Conservation (phyloP, 805 yeast species). For the Ogataea naganishii region DNA sequence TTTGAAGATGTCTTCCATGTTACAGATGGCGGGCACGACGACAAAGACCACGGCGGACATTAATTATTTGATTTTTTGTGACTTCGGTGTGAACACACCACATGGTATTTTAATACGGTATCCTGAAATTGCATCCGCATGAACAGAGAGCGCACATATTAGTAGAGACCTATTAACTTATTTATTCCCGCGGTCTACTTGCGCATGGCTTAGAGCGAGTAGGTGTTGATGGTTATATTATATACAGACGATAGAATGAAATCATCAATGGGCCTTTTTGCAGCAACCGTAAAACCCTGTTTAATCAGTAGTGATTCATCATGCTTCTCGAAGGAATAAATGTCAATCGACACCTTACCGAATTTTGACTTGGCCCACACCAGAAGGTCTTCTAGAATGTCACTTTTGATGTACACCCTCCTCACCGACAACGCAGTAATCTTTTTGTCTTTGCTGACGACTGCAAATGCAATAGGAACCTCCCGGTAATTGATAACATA, state of each 20-base stretch:
- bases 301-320: conserved; percentile 27
- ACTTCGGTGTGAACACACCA: neutral
- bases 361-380: conserved; percentile 47
- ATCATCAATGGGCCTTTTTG: conserved; percentile 5
- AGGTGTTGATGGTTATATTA: conserved; percentile 14
- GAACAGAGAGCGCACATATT: neutral
- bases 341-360: conserved; percentile 34
- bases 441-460: conserved; percentile 26
- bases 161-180: neutral
- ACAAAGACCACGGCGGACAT: conserved; percentile 12
- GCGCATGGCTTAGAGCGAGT: conserved; percentile 2
- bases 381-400: conserved; percentile 53
- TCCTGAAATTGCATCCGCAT: too few species aligned
- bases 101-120: neutral
- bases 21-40: conserved; percentile 8
- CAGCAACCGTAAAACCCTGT: conserved; percentile 35
- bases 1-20: conserved; percentile 9
- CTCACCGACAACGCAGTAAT: conserved; percentile 51
- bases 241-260: conserved; percentile 9
- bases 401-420: conserved; percentile 57
- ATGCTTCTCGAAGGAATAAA: conserved; percentile 41
- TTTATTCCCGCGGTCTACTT: neutral
- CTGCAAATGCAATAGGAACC: conserved; percentile 61
- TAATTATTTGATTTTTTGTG: conserved; percentile 1
- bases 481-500: conserved; percentile 53